Evolutionary conservation across 768 basidiomycete genomes (phyloP).

Genomic region (Lentinula sp.): DNA sequence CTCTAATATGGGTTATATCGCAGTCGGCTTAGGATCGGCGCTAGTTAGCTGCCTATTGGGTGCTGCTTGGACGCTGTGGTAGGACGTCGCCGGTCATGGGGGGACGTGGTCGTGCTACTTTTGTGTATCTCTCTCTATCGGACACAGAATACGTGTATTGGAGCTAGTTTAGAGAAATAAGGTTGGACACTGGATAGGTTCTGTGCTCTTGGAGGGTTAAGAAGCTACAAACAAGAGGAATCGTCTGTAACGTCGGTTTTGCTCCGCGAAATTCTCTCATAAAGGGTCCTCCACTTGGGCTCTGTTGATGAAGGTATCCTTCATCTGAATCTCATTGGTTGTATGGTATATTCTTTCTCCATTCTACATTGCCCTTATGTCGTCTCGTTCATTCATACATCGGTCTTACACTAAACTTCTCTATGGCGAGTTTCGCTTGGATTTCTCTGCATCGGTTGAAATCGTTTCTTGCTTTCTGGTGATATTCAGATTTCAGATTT

Average conservation of each 20-base stretch:
- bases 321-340: background rate
- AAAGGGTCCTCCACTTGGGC: background rate
- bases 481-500: background rate
- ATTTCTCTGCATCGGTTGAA: background rate
- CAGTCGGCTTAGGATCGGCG: background rate
- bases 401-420: no score
- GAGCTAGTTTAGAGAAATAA: background rate
- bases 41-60: background rate
- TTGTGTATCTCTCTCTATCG: background rate
- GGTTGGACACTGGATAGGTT: background rate
- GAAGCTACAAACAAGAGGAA: background rate
- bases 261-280: background rate
- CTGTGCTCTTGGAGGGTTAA: background rate
- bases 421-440: no score
- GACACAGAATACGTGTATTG: background rate
- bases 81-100: background rate
- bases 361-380: background rate
- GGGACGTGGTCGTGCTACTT: background rate
- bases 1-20: background rate
- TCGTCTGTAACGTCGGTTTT: background rate
- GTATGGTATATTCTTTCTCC: background rate
- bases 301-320: background rate
- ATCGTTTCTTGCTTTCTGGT: background rate
- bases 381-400: background rate
- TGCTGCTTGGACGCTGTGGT: slow-evolving; percentile 5